These are phyloP conservation scores for Apium graveolens DNA, from an alignment of 129 eudicot genomes.

Conservation along the genomic window DNA sequence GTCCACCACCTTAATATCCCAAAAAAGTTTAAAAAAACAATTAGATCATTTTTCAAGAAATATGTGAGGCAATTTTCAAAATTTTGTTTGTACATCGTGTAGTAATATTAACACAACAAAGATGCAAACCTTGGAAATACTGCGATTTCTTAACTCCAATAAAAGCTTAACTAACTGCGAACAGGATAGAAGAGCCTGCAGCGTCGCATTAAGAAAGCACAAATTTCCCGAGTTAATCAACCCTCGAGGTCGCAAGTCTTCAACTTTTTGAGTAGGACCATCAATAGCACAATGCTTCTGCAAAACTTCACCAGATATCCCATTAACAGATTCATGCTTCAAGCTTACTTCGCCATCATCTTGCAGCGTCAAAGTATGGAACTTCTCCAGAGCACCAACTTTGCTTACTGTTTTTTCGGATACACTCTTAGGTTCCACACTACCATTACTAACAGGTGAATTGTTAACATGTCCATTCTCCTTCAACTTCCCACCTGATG, in stretches of 20 bases:
- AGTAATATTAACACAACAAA: neutral
- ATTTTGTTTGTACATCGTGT: neutral
- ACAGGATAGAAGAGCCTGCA: conserved; percentile 86
- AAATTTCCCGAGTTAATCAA: conserved; percentile 72
- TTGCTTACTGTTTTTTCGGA: conserved; percentile 13
- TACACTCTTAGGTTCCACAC: conserved; percentile 16
- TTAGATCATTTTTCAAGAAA: neutral
- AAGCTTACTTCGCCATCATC: conserved; percentile 5
- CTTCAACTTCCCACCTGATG: conserved; percentile 16
- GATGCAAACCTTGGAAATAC: conserved; percentile 37
- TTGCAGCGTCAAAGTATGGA: conserved; percentile 1
- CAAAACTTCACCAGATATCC: conserved; percentile 15
- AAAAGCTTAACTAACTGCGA: conserved; percentile 65
- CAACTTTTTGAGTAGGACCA: conserved; percentile 19
- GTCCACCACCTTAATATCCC: neutral
- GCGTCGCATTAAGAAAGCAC: conserved; percentile 85
- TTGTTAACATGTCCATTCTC: conserved; percentile 38
- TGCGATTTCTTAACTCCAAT: conserved; percentile 43
- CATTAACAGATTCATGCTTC: conserved; percentile 17
- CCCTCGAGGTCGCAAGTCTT: conserved; percentile 66
- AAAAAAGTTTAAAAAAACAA: neutral
- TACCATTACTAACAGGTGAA: conserved; percentile 27
- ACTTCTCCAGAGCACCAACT: conserved; percentile 1
- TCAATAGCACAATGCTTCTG: conserved; percentile 21
- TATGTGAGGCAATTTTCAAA: neutral